These are phyloP conservation scores for Galeopsis tetrahit DNA, from an alignment of 257 asterid species.

Conservation along the genomic window DNA sequence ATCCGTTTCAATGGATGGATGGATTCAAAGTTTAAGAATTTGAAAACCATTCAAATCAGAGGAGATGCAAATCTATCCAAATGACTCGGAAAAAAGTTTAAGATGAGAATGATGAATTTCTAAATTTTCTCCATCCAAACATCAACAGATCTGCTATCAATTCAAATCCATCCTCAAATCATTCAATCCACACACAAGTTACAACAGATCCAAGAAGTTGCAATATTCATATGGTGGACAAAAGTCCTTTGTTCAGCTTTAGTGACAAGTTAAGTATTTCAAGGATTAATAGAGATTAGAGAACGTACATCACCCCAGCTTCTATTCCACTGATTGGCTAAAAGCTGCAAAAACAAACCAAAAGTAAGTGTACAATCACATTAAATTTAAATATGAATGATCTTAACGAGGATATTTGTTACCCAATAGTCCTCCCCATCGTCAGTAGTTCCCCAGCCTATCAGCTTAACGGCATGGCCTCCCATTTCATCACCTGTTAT, in stretches of 20 bases:
- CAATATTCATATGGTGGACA: background rate
- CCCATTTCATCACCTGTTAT: conserved; percentile 74
- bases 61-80: background rate
- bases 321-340: conserved; percentile 96
- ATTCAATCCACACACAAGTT: background rate
- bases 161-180: background rate
- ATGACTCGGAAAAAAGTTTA: background rate
- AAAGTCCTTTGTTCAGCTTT: conserved; percentile 11
- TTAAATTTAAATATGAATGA: conserved; percentile 30
- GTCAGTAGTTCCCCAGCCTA: conserved; percentile 91
- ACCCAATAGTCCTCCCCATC: conserved; percentile 97
- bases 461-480: conserved; percentile 93
- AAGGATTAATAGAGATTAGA: conserved; percentile 32
- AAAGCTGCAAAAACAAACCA: conserved; percentile 58
- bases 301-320: conserved; percentile 96
- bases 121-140: background rate
- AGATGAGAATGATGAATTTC: background rate
- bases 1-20: background rate
- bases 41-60: background rate
- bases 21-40: background rate
- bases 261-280: conserved; percentile 18
- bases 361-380: conserved; percentile 32
- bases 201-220: background rate
- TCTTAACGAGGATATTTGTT: conserved; percentile 22
- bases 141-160: too few species aligned